Evolutionary conservation across 2,329 filamentous ascomycete species (phyloP).

Genomic region (Beauveria pseudobassiana): DNA sequence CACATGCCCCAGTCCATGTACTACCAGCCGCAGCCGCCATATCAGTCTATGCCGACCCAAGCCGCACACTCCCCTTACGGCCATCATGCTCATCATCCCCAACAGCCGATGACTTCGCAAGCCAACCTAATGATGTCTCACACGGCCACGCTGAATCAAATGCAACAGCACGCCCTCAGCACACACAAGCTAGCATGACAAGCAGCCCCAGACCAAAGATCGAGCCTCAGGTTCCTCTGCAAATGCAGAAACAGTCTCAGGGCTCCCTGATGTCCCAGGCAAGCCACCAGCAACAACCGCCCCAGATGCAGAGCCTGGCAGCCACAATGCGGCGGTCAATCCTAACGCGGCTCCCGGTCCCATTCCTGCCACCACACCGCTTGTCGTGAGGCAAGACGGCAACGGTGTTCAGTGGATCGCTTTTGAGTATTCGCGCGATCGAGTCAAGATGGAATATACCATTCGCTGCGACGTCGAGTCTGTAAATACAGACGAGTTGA

Average conservation of each 20-base stretch:
- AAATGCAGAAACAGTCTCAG: conserved; percentile 44
- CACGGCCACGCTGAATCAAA: conserved; percentile 44
- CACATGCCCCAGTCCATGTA: conserved; percentile 79
- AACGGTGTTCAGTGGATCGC: conserved; percentile 99
- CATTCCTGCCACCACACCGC: conserved; percentile 90
- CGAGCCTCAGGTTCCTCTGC: conserved; percentile 52
- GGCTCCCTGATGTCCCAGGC: conserved; percentile 23
- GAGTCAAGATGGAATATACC: conserved; percentile 99
- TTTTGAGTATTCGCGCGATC: conserved; percentile 93
- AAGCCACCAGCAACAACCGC: conserved; percentile 30
- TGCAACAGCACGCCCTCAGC: conserved; percentile 52
- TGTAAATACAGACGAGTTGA: conserved; percentile 80
- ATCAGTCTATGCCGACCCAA: conserved; percentile 60
- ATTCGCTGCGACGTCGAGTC: conserved; percentile 98
- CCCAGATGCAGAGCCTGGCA: conserved; percentile 32
- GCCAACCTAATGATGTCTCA: conserved; percentile 62
- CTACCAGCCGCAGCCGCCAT: conserved; percentile 53
- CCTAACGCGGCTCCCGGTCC: conserved; percentile 90
- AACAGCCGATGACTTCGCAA: conserved; percentile 55
- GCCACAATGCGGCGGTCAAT: conserved; percentile 52
- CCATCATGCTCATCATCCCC: conserved; percentile 44
- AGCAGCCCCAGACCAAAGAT: conserved; percentile 58
- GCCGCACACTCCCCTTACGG: conserved; percentile 52
- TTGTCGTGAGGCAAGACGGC: conserved; percentile 89
- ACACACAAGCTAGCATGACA: conserved; percentile 48